Conservation (phyloP, 2,329 filamentous ascomycete genomes). For the Sarocladium kiliense region DNA sequence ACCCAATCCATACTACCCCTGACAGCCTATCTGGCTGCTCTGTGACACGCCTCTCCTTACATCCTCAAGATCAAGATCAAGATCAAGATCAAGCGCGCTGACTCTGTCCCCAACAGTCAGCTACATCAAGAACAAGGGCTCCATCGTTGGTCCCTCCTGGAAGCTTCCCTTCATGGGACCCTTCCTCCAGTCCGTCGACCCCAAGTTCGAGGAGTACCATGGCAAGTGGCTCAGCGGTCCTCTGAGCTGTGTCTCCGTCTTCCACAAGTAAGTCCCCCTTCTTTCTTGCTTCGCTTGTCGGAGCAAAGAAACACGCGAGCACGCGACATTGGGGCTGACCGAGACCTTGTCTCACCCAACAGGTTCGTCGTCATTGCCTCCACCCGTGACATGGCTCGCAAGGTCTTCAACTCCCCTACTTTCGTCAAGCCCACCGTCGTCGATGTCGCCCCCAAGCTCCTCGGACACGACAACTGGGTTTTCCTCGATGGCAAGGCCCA, state of each 20-base stretch:
- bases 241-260: conserved; percentile 95
- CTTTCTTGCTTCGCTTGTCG: not conserved
- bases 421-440: conserved; percentile 97
- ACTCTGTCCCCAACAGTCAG: conserved; percentile 48
- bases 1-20: not conserved
- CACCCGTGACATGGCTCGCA: conserved; percentile 89
- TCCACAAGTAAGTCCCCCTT: conserved; percentile 75
- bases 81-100: conserved; percentile 13
- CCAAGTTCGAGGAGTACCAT: conserved; percentile 86
- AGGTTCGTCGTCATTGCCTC: conserved; percentile 97
- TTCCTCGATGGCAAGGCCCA: conserved; percentile 94
- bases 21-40: too few species aligned
- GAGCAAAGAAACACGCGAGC: not conserved
- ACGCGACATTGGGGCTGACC: conserved; percentile 2
- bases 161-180: conserved; percentile 91
- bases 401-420: conserved; percentile 89
- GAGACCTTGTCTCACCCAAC: conserved; percentile 7
- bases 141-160: conserved; percentile 67
- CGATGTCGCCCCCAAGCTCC: conserved; percentile 86
- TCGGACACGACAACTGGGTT: conserved; percentile 91
- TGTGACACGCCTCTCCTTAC: too few species aligned
- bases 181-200: conserved; percentile 86
- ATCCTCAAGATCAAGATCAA: too few species aligned
- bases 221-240: conserved; percentile 88
- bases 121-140: conserved; percentile 70